Conservation (phyloP, 345 rosid genomes). For the Moricandia moricandioides region DNA sequence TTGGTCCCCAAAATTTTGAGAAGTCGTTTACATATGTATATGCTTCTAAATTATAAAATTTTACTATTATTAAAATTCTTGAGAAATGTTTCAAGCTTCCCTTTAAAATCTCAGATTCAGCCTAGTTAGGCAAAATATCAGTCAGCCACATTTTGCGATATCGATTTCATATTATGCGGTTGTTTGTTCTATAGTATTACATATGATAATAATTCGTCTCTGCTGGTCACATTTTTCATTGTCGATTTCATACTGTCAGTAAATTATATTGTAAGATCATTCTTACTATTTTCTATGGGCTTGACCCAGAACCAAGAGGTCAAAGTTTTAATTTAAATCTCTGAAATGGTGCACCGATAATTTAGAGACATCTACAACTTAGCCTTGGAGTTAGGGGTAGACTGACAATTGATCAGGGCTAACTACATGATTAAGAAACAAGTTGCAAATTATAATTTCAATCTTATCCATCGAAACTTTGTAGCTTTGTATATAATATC, state of each 20-base stretch:
- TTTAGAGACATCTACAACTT: neutral
- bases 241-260: constrained; percentile 9
- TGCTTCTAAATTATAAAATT: too few species aligned
- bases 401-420: too few species aligned
- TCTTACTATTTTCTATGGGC: neutral
- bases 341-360: neutral
- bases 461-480: neutral
- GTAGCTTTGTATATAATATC: neutral
- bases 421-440: neutral
- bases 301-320: neutral
- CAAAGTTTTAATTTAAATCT: neutral
- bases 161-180: constrained; percentile 17
- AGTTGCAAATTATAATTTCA: too few species aligned
- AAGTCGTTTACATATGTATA: too few species aligned
- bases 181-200: neutral
- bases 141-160: constrained; percentile 3
- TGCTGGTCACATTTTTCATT: constrained; percentile 13
- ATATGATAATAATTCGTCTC: constrained; percentile 9
- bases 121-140: neutral
- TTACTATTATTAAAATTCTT: too few species aligned
- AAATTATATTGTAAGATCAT: neutral
- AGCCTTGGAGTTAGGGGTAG: too few species aligned
- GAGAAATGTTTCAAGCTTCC: too few species aligned
- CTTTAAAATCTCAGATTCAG: too few species aligned
- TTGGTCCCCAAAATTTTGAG: too few species aligned